Percentiles rank a stretch among this genome's conserved stretches.
Evolutionary conservation across 139 green algal genomes (phyloP).

Genomic region (Diplosphaera chodatii): DNA sequence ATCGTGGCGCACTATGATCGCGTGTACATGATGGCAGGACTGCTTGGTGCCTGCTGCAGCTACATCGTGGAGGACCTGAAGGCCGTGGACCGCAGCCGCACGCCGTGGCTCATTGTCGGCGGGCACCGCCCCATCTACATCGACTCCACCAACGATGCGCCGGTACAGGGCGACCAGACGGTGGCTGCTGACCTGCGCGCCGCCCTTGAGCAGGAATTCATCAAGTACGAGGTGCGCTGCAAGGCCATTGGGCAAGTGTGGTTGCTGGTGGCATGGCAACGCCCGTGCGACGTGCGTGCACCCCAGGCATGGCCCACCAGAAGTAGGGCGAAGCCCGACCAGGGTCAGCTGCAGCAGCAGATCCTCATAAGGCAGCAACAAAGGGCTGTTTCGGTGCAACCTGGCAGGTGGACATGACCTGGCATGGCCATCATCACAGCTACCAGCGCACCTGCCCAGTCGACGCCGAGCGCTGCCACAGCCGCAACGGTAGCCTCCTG

Average conservation of each 20-base stretch:
- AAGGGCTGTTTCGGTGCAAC: no score
- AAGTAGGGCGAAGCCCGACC: no score
- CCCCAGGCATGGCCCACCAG: no score
- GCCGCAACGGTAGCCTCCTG: not conserved
- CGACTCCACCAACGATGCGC: constrained; percentile 28
- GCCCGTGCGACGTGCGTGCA: no score
- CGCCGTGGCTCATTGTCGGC: constrained; percentile 61
- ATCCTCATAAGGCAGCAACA: no score
- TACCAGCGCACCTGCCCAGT: constrained; percentile 37
- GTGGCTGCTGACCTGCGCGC: constrained; percentile 24
- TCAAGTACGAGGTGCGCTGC: constrained; percentile 27
- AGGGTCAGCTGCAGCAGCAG: no score
- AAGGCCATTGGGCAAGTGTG: not conserved
- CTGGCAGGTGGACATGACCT: constrained; percentile 28
- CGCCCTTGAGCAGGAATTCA: constrained; percentile 31
- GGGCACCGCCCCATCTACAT: constrained; percentile 65
- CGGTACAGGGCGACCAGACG: constrained; percentile 34
- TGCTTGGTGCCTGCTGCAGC: no score
- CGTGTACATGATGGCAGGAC: no score
- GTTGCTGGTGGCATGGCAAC: no score
- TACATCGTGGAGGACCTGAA: constrained; percentile 38
- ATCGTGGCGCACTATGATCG: no score
- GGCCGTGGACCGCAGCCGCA: constrained; percentile 39
- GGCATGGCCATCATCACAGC: constrained; percentile 29
- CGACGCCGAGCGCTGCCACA: constrained; percentile 18